These are phyloP conservation scores for Phlebiopsis gigantea DNA, from an alignment of 768 basidiomycete genomes.

Conservation along the genomic window DNA sequence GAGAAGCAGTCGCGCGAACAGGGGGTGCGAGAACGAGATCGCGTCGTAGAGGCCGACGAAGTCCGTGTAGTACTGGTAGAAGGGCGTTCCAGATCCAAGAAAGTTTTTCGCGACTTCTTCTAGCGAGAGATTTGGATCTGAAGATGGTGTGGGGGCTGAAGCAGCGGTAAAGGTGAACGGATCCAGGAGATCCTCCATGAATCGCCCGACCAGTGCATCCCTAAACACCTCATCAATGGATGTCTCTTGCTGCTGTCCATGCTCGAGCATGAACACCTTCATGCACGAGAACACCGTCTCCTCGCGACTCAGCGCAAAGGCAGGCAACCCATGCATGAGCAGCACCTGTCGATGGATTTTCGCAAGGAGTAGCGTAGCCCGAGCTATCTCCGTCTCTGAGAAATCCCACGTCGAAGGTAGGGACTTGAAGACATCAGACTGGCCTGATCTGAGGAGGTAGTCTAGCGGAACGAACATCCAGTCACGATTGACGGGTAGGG, in stretches of 20 bases:
- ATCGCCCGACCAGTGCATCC: slow-evolving; percentile 52
- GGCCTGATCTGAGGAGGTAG: slow-evolving; percentile 76
- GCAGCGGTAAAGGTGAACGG: slow-evolving; percentile 40
- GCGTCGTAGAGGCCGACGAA: slow-evolving; percentile 88
- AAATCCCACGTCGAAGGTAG: slow-evolving; percentile 72
- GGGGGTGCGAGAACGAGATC: slow-evolving; percentile 77
- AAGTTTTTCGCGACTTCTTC: slow-evolving; percentile 53
- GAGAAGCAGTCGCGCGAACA: slow-evolving; percentile 72
- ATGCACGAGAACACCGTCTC: slow-evolving; percentile 74
- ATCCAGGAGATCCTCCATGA: slow-evolving; percentile 56
- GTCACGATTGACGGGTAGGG: slow-evolving; percentile 47
- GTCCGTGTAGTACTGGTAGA: slow-evolving; percentile 93
- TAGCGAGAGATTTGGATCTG: slow-evolving; percentile 28
- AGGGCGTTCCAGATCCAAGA: slow-evolving; percentile 67
- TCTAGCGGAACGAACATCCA: slow-evolving; percentile 71
- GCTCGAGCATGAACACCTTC: slow-evolving; percentile 96
- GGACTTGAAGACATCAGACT: slow-evolving; percentile 61
- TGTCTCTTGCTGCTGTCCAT: slow-evolving; percentile 47
- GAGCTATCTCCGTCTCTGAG: slow-evolving; percentile 72
- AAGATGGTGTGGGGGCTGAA: slow-evolving; percentile 13
- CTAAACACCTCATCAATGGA: slow-evolving; percentile 68
- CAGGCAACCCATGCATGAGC: slow-evolving; percentile 32
- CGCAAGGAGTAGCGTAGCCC: slow-evolving; percentile 61
- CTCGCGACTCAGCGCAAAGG: slow-evolving; percentile 43
- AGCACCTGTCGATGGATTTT: slow-evolving; percentile 44